Percentiles rank a stretch among this genome's conserved stretches.
Evolutionary conservation across 805 yeast species (phyloP).

Genomic region (Candida maesae): DNA sequence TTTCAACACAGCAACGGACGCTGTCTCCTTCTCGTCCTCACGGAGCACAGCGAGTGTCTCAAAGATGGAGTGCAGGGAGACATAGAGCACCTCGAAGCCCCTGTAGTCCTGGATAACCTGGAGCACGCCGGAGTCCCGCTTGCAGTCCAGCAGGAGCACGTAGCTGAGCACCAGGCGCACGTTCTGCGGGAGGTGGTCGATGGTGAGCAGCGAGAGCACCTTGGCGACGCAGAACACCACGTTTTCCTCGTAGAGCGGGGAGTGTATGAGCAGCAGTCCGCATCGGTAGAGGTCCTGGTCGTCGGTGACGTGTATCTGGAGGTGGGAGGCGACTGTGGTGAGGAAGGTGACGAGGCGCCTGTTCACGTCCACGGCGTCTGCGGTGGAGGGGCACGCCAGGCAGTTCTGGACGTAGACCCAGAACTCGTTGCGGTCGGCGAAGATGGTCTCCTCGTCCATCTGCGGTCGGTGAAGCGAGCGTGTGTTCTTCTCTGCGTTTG

Average conservation of each 20-base stretch:
- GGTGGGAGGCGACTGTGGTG: slow-evolving; percentile 24
- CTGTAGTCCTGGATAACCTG: slow-evolving; percentile 47
- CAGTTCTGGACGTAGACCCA: slow-evolving; percentile 18
- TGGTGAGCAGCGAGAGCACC: slow-evolving; percentile 41
- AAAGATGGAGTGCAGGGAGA: slow-evolving; percentile 34
- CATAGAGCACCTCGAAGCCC: slow-evolving; percentile 46
- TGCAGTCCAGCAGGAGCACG: slow-evolving; percentile 42
- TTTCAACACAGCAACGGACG: slow-evolving; percentile 31
- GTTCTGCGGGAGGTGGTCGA: slow-evolving; percentile 32
- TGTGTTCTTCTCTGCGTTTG: no score
- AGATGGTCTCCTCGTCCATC: slow-evolving; percentile 22
- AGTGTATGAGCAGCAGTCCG: slow-evolving; percentile 32
- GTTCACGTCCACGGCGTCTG: slow-evolving; percentile 17
- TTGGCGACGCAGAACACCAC: slow-evolving; percentile 46
- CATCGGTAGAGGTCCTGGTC: slow-evolving; percentile 35
- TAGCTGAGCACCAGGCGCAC: slow-evolving; percentile 41
- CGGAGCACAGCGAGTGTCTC: slow-evolving; percentile 15
- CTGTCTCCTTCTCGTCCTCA: slow-evolving; percentile 30
- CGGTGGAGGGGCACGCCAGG: slow-evolving; percentile 9
- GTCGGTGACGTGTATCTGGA: slow-evolving; percentile 21
- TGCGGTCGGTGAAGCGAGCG: not conserved
- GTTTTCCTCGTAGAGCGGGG: slow-evolving; percentile 34
- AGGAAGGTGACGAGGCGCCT: slow-evolving; percentile 19
- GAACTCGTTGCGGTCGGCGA: slow-evolving; percentile 19
- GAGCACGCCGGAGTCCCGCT: slow-evolving; percentile 38